These are phyloP conservation scores for Quercus berberidifolia DNA, from an alignment of 306 rosid genomes.

Conservation along the genomic window DNA sequence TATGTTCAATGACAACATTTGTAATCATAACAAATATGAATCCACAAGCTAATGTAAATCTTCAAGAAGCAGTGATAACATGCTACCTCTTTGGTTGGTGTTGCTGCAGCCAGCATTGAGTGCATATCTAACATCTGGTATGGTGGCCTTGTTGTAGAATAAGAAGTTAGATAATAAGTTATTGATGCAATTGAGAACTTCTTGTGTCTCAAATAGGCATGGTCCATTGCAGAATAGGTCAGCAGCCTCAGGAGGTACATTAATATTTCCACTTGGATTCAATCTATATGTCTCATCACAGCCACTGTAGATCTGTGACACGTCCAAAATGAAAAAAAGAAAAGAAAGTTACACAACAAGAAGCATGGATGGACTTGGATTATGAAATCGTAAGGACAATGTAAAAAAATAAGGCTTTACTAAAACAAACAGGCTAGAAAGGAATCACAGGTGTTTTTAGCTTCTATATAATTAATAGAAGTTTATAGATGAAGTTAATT, in stretches of 20 bases:
- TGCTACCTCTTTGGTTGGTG: conserved; percentile 48
- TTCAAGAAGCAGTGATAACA: neutral
- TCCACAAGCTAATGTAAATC: neutral
- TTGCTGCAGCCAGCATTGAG: conserved; percentile 58
- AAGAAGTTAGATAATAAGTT: conserved; percentile 42
- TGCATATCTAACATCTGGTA: conserved; percentile 49
- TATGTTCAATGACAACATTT: neutral
- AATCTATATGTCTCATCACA: conserved; percentile 61
- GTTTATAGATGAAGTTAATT: neutral
- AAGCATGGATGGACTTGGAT: neutral
- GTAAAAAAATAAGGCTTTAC: neutral
- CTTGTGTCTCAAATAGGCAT: conserved; percentile 61
- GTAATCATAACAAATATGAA: too few relatives aligned
- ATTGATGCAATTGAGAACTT: conserved; percentile 60
- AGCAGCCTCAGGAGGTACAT: conserved; percentile 50
- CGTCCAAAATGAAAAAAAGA: neutral
- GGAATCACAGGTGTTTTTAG: too few relatives aligned
- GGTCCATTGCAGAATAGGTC: conserved; percentile 65
- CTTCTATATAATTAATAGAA: too few relatives aligned
- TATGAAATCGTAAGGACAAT: neutral
- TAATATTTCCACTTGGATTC: conserved; percentile 58
- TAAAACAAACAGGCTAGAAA: neutral
- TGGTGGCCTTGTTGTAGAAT: conserved; percentile 55
- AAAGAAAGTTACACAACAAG: neutral
- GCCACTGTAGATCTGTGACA: conserved; percentile 46